Base-by-base conservation (phyloP, 2,329 filamentous ascomycete genomes). In the Epicoccum nigrum region DNA sequence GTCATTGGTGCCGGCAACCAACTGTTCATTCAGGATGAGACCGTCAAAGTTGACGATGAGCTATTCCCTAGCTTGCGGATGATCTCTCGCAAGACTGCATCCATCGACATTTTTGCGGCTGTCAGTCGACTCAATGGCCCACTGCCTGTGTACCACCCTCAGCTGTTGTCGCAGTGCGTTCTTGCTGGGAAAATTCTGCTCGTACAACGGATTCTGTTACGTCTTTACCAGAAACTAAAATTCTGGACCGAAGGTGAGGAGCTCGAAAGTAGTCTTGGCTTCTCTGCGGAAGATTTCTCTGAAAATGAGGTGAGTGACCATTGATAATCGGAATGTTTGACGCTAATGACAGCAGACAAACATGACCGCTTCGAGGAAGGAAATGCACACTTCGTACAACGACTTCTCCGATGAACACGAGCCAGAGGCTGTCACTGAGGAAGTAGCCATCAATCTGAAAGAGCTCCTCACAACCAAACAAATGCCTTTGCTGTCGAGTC, bases 1-100 rank as follows among this genome's bases (percentile, higher is more conserved):
- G 87, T 96, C 5, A 86, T 97, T 48, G 92, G 92, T 1, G 86
- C 92, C 7, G 94, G 94, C 0, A 96, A 96, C 67, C 92, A 97
- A 68, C 79, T 99, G 11, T 92, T 96, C 69, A 81, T 96, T 6
- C 87, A 92, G 67, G 89, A 90, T 62, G 85, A 92, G 53, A 79
- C 84, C n/a, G 84, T 96, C 19, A 82, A 87, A 47, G 78, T 83
- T 5, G 81, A 82, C 0, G 82, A 86, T 52, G 80, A 83, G 7
- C 74, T 89, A 8, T 79, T 87, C 15, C 79, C 82, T 6, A 78
- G 79, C 42, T 70, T 86, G 35, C 77, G 81, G 23, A 75, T 80
- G 32, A 76, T 80, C 2, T 74, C 79, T 5, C 72, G 74, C 75
- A 64, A 79, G 33, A 73, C 72, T 9, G 79, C 79, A 4, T 79